A percentile compares a stretch with the other conserved stretches of the same genome.
Evolutionary conservation across 225 moss, liverwort and hornwort genomes (phyloP).

Genomic region (Marchantia paleacea): DNA sequence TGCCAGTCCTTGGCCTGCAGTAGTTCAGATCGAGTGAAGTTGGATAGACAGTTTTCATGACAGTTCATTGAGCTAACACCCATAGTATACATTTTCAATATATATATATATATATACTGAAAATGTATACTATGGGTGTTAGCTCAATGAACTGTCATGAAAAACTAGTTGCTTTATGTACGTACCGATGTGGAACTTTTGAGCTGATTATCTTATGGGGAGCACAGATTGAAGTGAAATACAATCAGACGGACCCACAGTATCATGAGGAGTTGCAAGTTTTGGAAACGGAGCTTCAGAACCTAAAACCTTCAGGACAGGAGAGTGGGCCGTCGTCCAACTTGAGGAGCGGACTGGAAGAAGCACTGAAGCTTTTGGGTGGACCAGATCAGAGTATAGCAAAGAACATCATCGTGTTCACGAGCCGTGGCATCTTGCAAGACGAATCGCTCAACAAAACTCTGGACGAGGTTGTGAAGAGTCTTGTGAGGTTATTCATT

Average conservation of each 20-base stretch:
- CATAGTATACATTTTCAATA: no score
- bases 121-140: not conserved
- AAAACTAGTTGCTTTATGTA: not conserved
- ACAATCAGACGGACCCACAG: not conserved
- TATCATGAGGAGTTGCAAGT: not conserved
- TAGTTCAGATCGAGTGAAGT: no score
- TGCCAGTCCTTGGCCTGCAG: no score
- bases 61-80: no score
- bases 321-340: not conserved
- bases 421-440: not conserved
- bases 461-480: not conserved
- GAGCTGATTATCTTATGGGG: not conserved
- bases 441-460: not conserved
- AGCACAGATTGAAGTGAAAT: not conserved
- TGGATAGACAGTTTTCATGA: no score
- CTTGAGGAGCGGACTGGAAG: conserved; percentile 3
- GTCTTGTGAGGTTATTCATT: not conserved
- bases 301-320: not conserved
- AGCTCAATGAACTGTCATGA: not conserved
- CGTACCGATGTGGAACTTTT: no score
- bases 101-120: no score
- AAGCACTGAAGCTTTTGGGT: not conserved
- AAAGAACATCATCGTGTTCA: conserved; percentile 4
- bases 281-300: not conserved
- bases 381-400: no score